Evolutionary conservation across 768 basidiomycete species (phyloP), one percentile per base, ranked within the genome.

Genomic region (Rubroboletus satanas): DNA sequence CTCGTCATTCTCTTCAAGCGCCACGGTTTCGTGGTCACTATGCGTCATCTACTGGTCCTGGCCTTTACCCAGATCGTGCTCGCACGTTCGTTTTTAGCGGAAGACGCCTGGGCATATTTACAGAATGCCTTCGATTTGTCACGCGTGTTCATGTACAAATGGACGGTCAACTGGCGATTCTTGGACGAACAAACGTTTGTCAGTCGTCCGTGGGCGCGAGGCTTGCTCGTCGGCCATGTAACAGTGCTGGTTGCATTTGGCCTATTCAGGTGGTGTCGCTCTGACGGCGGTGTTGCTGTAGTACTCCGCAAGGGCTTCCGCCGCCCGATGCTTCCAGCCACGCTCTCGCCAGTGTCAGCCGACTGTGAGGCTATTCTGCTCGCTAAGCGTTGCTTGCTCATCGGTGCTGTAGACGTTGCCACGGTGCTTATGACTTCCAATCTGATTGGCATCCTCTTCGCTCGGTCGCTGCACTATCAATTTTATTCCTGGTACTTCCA

Each of bases 81-180:
- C 45, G 90, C 87, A 4, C 67, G 74, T 8, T 84, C 88, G 7
- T 97, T 93, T 75, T 73, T 95, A 43, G 70, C 74, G 38, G 74
- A 79, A 52, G 76, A 87, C 57, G 73, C 79, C 4, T 64, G 73
- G 65, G 77, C 83, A 21, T 99, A 99, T 70, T 62, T 92, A 38
- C 75, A 72, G 23, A 79, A 80, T 18, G 88, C 97, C 2, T 99
- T 96, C 67, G 86, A 98, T 66, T 76, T 99, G 52, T 84, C 84
- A 4, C 86, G 97, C 14, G 79, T 85, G 8, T 99, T 99, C 73
- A 72, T 97, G 31, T 97, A 90, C 71, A 85, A 90, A 67, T 99
- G 96, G 96, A 98, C 96, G 0, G 94, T 98, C 52, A 99, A 98
- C 67, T 99, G 97, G 97, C 82, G 93, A 43, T 88, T 96, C 65